These are phyloP conservation scores for Ceratocystis huliohia DNA, from an alignment of 2,329 filamentous ascomycete species.

Conservation along the genomic window DNA sequence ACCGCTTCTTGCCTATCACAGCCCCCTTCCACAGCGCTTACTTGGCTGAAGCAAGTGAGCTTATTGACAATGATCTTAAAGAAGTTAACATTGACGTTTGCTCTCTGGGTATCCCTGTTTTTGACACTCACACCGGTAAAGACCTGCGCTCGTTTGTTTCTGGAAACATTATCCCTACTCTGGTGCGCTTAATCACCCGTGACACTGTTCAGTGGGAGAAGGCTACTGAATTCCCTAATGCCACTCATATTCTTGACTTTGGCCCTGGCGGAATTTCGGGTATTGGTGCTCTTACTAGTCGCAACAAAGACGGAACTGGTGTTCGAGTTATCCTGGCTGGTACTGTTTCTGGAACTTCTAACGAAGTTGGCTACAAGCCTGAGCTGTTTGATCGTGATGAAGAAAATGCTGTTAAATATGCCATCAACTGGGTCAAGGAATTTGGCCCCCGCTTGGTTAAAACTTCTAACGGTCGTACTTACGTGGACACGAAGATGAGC, in stretches of 20 bases:
- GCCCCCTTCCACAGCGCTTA: conserved; percentile 98
- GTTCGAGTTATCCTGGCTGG: conserved; percentile 93
- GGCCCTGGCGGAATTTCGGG: conserved; percentile 94
- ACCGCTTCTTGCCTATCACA: conserved; percentile 93
- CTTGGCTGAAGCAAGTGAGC: conserved; percentile 63
- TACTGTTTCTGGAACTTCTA: conserved; percentile 77
- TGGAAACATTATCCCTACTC: conserved; percentile 70
- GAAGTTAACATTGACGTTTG: conserved; percentile 62
- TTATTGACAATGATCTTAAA: conserved; percentile 79
- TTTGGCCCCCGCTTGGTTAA: conserved; percentile 86
- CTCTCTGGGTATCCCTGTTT: conserved; percentile 72
- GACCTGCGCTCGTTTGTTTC: conserved; percentile 60
- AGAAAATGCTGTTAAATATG: conserved; percentile 87
- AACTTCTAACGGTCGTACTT: conserved; percentile 78
- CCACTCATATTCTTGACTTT: conserved; percentile 92
- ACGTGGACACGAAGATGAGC: conserved; percentile 94
- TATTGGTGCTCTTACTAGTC: conserved; percentile 87
- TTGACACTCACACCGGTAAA: conserved; percentile 75
- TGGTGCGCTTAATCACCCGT: conserved; percentile 86
- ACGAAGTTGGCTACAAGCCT: conserved; percentile 92
- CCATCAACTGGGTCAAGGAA: conserved; percentile 95
- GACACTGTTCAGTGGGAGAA: conserved; percentile 94
- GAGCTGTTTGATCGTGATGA: conserved; percentile 95
- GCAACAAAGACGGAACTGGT: conserved; percentile 97
- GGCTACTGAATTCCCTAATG: conserved; percentile 77